Conservation (phyloP, 2,329 filamentous ascomycete genomes). For the Fusarium avenaceum region DNA sequence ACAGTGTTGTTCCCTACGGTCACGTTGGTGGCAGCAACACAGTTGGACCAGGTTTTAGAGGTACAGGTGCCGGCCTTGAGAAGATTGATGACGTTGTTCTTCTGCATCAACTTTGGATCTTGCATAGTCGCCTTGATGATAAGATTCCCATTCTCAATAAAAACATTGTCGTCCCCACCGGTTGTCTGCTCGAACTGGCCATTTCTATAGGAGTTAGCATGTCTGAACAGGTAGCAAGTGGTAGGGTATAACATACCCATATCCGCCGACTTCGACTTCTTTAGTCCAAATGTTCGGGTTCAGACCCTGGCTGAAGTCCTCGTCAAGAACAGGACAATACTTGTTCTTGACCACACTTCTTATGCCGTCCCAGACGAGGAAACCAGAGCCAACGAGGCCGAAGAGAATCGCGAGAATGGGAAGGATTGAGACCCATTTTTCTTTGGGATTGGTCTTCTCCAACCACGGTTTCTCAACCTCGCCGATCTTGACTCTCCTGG, state of each 20-base stretch:
- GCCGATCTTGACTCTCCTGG: conserved; percentile 77
- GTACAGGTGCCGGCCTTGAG: conserved; percentile 76
- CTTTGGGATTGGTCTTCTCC: conserved; percentile 77
- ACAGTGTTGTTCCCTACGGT: conserved; percentile 78
- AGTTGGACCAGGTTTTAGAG: conserved; percentile 67
- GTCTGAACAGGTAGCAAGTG: no score
- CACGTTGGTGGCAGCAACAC: conserved; percentile 79
- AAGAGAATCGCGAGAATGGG: conserved; percentile 78
- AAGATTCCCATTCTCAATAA: conserved; percentile 75
- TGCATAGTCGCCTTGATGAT: conserved; percentile 84
- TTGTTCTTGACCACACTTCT: conserved; percentile 79
- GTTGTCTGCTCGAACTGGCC: conserved; percentile 87
- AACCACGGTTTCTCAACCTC: conserved; percentile 84
- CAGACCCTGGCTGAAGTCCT: conserved; percentile 73
- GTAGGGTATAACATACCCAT: conserved; percentile 69
- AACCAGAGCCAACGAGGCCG: conserved; percentile 75
- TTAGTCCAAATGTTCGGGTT: conserved; percentile 76
- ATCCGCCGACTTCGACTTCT: conserved; percentile 81
- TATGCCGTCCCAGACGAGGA: conserved; percentile 82
- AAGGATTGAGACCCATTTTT: conserved; percentile 89
- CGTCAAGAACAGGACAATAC: conserved; percentile 77
- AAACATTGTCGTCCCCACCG: conserved; percentile 78
- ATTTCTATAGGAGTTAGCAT: conserved; percentile 65
- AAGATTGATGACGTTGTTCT: conserved; percentile 77
- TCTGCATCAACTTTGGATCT: conserved; percentile 73